phyloP scores from a whole-genome alignment of 2,329 filamentous ascomycete species.

The Zasmidium angulare region DNA sequence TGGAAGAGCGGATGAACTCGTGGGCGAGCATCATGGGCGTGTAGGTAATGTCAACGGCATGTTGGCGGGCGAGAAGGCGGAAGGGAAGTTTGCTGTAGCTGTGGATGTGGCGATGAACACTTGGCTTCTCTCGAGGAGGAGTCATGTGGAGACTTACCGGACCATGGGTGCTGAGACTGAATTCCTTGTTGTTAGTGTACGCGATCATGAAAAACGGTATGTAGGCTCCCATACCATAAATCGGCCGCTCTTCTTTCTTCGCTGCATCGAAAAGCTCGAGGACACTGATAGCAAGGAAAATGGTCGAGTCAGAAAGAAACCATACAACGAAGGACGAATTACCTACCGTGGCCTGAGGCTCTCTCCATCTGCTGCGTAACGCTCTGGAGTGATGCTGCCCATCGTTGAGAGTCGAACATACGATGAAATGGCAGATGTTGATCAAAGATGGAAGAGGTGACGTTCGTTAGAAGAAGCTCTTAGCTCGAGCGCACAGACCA shows the following conservation, averaged over 20 bases:
- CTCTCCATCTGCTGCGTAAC: background rate
- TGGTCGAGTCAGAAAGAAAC: background rate
- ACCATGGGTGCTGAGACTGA: constrained; percentile 67
- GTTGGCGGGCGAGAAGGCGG: constrained; percentile 64
- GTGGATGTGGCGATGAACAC: background rate
- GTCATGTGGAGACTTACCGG: constrained; percentile 44
- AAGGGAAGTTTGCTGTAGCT: constrained; percentile 60
- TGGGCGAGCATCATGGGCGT: constrained; percentile 62
- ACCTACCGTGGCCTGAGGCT: constrained; percentile 5
- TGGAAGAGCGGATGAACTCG: constrained; percentile 33
- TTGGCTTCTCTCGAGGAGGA: background rate
- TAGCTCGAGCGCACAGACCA: background rate
- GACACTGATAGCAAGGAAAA: constrained; percentile 17
- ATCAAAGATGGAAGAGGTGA: background rate
- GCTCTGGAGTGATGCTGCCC: constrained; percentile 3
- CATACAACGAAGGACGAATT: background rate
- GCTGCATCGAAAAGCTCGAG: constrained; percentile 57
- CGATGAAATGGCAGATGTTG: background rate
- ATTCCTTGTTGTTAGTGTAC: background rate
- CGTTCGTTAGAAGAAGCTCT: background rate
- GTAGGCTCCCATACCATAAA: constrained; percentile 47
- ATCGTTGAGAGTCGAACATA: background rate
- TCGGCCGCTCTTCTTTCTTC: constrained; percentile 52
- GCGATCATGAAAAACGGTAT: background rate
- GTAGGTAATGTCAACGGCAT: constrained; percentile 67